Conservation (phyloP, 2,329 filamentous ascomycete species). For the Botryotinia narcissicola region DNA sequence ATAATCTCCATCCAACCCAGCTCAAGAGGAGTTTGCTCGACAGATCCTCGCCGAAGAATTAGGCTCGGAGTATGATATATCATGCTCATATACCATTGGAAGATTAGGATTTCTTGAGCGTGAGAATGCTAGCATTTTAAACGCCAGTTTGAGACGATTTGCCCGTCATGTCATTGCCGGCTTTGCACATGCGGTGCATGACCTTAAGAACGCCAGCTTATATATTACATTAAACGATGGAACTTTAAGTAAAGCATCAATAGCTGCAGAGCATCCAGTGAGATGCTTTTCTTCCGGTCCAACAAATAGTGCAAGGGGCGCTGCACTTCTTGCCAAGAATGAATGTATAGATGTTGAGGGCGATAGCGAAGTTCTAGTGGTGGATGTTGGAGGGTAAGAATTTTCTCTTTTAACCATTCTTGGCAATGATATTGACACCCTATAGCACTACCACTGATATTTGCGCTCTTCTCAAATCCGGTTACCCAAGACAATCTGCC, state of each 20-base stretch:
- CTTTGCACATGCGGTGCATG: conserved; percentile 52
- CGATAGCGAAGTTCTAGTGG: conserved; percentile 40
- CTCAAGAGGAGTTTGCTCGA: conserved; percentile 51
- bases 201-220: conserved; percentile 46
- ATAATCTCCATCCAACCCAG: conserved; percentile 57
- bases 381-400: conserved; percentile 53
- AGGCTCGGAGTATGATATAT: conserved; percentile 47
- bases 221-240: conserved; percentile 65
- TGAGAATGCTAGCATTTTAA: conserved; percentile 64
- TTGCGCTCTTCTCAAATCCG: conserved; percentile 54
- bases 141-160: conserved; percentile 59
- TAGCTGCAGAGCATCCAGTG: conserved; percentile 56
- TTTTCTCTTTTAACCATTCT: not conserved
- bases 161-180: conserved; percentile 55
- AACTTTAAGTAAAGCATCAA: conserved; percentile 53
- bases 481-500: conserved; percentile 58
- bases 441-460: conserved; percentile 58
- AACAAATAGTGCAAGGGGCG: conserved; percentile 62
- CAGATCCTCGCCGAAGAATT: conserved; percentile 43
- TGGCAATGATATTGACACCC: conserved; percentile 14
- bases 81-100: conserved; percentile 51
- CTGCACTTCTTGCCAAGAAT: conserved; percentile 52
- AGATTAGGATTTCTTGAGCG: conserved; percentile 52
- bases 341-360: conserved; percentile 23
- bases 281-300: conserved; percentile 61